Evolutionary conservation across 1,284 basidiomycete species (phyloP).

Genomic region (Rhizoctonia solani): DNA sequence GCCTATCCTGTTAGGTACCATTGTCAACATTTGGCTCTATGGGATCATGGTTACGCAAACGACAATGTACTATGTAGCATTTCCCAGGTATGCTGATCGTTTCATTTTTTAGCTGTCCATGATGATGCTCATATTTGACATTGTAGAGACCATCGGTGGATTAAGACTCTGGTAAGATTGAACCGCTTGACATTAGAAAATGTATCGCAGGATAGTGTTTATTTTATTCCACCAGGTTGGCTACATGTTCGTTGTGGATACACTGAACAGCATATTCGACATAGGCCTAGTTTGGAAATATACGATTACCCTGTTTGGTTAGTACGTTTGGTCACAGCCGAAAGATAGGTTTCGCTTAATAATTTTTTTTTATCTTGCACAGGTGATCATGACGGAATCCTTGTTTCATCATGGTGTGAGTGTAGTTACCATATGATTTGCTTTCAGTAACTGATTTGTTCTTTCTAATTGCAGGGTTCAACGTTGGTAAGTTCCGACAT

Average conservation of each 20-base stretch:
- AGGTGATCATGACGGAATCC: slow-evolving; percentile 11
- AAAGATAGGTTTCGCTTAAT: neutral
- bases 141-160: slow-evolving; percentile 31
- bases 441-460: neutral
- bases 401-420: slow-evolving; percentile 24
- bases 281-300: slow-evolving; percentile 25
- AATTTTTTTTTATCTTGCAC: neutral
- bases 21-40: slow-evolving; percentile 27
- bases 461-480: slow-evolving; percentile 3
- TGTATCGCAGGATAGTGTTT: neutral
- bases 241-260: slow-evolving; percentile 23
- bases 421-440: neutral
- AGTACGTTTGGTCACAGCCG: neutral
- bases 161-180: slow-evolving; percentile 11
- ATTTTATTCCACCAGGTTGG: slow-evolving; percentile 3
- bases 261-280: slow-evolving; percentile 22
- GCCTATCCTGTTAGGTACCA: slow-evolving; percentile 24
- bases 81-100: neutral
- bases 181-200: neutral
- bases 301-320: slow-evolving; percentile 31
- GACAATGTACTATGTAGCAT: slow-evolving; percentile 24
- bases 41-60: slow-evolving; percentile 34
- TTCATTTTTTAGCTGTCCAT: neutral
- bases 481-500: slow-evolving; percentile 15
- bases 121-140: neutral